These are phyloP conservation scores for Dictyophora rubrovolvata DNA, from an alignment of 768 basidiomycete species.

Conservation along the genomic window DNA sequence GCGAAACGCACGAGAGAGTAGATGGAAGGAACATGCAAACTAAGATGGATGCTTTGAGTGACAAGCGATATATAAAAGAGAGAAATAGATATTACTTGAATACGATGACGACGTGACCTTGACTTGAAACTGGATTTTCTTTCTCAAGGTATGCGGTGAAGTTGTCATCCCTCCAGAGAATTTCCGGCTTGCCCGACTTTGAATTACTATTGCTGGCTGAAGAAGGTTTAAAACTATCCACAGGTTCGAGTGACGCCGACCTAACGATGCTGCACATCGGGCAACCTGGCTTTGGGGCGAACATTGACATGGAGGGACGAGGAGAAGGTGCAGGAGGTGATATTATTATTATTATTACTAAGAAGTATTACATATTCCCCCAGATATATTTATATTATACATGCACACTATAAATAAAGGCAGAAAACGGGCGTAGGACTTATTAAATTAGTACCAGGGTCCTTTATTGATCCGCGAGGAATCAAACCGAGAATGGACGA, in stretches of 20 bases:
- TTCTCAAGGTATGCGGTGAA: conserved; percentile 67
- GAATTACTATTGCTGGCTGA: conserved; percentile 21
- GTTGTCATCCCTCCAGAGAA: conserved; percentile 69
- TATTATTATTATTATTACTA: too few species aligned
- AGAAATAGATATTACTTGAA: conserved; percentile 50
- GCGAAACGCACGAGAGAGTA: conserved; percentile 51
- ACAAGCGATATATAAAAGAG: conserved; percentile 4
- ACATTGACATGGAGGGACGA: conserved; percentile 31
- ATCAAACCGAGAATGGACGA: neutral
- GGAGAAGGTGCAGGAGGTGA: too few species aligned
- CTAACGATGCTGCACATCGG: conserved; percentile 69
- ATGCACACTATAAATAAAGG: too few species aligned
- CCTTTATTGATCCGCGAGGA: neutral
- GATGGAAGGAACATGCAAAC: conserved; percentile 70
- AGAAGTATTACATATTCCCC: too few species aligned
- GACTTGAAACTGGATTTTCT: conserved; percentile 59
- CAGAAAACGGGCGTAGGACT: too few species aligned
- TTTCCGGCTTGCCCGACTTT: conserved; percentile 39
- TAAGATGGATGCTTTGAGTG: conserved; percentile 19
- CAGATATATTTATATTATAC: too few species aligned
- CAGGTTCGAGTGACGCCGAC: conserved; percentile 35
- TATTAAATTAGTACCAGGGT: too few species aligned
- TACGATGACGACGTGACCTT: conserved; percentile 59
- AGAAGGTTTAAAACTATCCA: conserved; percentile 31
- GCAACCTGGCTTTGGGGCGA: conserved; percentile 57